Evolutionary conservation across 352 stramenopile genomes (phyloP), one percentile per base, ranked within the genome.

Genomic region (Globisporangium sylvaticum): DNA sequence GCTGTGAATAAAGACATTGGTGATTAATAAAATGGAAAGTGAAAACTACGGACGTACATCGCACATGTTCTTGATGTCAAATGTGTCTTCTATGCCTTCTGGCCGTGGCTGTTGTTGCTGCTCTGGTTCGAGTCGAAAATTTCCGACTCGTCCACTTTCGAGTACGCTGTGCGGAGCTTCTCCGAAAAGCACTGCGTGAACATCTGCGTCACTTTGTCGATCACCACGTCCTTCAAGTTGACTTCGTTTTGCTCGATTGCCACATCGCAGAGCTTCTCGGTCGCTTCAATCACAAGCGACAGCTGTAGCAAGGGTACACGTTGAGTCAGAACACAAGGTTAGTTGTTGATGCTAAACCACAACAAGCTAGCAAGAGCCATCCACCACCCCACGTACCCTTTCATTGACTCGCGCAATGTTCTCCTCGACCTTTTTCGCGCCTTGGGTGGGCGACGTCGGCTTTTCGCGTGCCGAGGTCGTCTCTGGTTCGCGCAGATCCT

Each of bases 151-250:
- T 92, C 84, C 12, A 87, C 79, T 57, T 90, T 89, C 8, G 74
- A 74, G 70, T 88, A 91, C 31, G 86, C 73, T 0, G 71, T 69
- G 32, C 77, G 71, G 18, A 90, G 60, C 56, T 87, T 89, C 37
- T 92, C 80, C 9, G 81, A 87, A 69, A 94, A 94, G 66, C 84
- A 94, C 31, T 91, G 79, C 20, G 84, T 88, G 69, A 92, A 91
- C 12, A 88, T 68, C 50, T 84, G 74, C 9, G 76, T 83, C 25
- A 91, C 68, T 64, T 87, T 84, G 64, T 81, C 79, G 32, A 91
- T 64, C 39, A 92, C 75, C 3, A 90, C 75, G 55, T 91, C 79
- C 69, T 94, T 92, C 4, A 92, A 56, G 56, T 81, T 88, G 56
- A 88, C 67, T 31, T 94, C 83, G 61, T 87, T 84, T 57, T 94